Base-by-base conservation (phyloP, 2,329 filamentous ascomycete genomes). In the Coniochaeta prunicola region DNA sequence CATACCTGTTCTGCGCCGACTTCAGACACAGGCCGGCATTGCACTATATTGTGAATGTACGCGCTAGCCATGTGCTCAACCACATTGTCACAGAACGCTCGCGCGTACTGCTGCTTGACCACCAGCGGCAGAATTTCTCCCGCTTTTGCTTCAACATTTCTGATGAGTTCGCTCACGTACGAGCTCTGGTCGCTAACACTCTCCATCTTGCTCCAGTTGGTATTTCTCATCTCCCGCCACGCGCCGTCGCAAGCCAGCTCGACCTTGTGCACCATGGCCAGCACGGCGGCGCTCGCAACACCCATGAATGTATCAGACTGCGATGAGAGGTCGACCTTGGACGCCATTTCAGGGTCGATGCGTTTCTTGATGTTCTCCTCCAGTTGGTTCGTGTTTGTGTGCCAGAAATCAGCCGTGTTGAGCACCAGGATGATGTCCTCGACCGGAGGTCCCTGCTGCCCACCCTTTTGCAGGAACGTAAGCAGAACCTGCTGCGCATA, bases 361-460 rank as follows among this genome's bases (percentile, higher is more conserved):
- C 92, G 86, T 66, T 90, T 88, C 74, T 91, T 93, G 73, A 99
- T 92, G 72, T 90, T 96, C 67, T 97, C 92, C 71, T 97, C 93
- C 0, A 99, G 80, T 69, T 97, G 93, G 54, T 87, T 92, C 55
- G 92, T 94, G 31, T 96, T 97, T 28, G 85, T 86, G 69, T 97
- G 93, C 83, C 94, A 99, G 72, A 97, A 99, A 69, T 99, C 94
- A 0, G 94, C 93, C 1, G 94, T 97, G 70, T 99, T 99, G 54
- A 99, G 79, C 1, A 97, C 92, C 3, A 96, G 77, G 15, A 97
- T 83, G 3, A 90, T 83, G 62, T 96, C 89, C 66, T 96, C 87
- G 2, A 94, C 68, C 3, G 79, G 74, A 1, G 83, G 77, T 0
- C 62, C 81, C 67, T 68, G 80, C 72, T 64, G 80, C 64, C 71